These are phyloP conservation scores for Corymbia citriodora DNA, from an alignment of 441 rosid genomes.

Conservation along the genomic window DNA sequence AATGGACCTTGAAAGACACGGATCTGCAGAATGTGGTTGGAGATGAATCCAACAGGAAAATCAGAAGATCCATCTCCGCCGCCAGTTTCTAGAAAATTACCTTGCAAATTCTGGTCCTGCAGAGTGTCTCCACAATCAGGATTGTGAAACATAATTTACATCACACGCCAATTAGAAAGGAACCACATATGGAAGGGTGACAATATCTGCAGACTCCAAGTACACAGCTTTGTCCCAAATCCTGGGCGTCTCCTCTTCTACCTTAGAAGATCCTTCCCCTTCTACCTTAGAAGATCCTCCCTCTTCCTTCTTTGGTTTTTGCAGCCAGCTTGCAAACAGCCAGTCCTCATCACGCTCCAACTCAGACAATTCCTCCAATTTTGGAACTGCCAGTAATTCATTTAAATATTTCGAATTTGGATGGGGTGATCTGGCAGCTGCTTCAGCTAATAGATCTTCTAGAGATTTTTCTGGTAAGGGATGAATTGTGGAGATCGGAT, in stretches of 20 bases:
- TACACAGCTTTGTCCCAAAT: constrained; percentile 37
- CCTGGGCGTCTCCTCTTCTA: constrained; percentile 17
- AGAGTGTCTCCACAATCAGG: neutral
- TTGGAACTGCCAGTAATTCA: constrained; percentile 30
- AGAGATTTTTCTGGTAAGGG: constrained; percentile 11
- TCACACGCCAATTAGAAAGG: constrained; percentile 27
- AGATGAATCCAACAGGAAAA: constrained; percentile 6
- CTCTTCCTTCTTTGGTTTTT: constrained; percentile 10
- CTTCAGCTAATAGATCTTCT: constrained; percentile 19
- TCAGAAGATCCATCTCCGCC: neutral
- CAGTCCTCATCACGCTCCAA: constrained; percentile 30
- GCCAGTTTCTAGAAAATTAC: constrained; percentile 10
- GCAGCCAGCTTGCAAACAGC: constrained; percentile 15
- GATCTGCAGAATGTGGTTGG: neutral
- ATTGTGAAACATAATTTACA: constrained; percentile 1
- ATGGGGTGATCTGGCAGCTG: constrained; percentile 26
- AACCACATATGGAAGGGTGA: constrained; percentile 44
- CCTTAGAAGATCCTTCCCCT: constrained; percentile 10
- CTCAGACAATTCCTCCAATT: constrained; percentile 26
- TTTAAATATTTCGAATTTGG: constrained; percentile 30
- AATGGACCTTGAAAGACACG: neutral
- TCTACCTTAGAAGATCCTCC: constrained; percentile 7
- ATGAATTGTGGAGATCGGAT: constrained; percentile 10
- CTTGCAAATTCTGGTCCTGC: neutral
- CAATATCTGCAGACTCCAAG: constrained; percentile 35